Conservation (phyloP, 768 basidiomycete genomes). For the Pulveroboletus frians region DNA sequence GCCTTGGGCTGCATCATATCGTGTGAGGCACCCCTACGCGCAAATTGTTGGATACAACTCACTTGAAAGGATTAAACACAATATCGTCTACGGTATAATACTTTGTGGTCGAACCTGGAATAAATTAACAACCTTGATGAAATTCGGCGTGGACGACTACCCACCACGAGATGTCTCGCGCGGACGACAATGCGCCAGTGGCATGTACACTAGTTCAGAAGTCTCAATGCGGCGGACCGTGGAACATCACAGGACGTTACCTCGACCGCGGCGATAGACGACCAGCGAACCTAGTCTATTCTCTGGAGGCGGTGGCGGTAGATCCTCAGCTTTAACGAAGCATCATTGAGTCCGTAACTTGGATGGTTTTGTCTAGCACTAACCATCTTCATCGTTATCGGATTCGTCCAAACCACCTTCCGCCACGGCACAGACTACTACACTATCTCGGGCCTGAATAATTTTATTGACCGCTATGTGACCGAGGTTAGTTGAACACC, state of each 20-base stretch:
- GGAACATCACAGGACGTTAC: slow-evolving; percentile 9
- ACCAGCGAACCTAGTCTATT: slow-evolving; percentile 46
- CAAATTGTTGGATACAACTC: slow-evolving; percentile 4
- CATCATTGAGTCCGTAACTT: neutral
- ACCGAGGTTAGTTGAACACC: neutral
- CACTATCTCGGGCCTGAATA: slow-evolving; percentile 38
- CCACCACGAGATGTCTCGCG: slow-evolving; percentile 18
- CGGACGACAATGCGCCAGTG: slow-evolving; percentile 17
- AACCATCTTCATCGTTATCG: slow-evolving; percentile 22
- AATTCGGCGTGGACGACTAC: neutral
- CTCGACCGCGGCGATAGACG: slow-evolving; percentile 33
- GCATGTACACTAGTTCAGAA: slow-evolving; percentile 13
- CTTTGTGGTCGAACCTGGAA: slow-evolving; percentile 29
- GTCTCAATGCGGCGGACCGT: neutral
- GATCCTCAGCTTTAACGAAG: slow-evolving; percentile 2
- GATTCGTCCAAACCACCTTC: slow-evolving; percentile 41
- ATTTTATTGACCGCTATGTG: slow-evolving; percentile 48
- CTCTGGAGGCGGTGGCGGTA: slow-evolving; percentile 37
- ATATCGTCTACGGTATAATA: slow-evolving; percentile 55
- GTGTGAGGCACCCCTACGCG: slow-evolving; percentile 2
- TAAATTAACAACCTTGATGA: neutral
- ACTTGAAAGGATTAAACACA: slow-evolving; percentile 49
- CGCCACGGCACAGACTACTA: slow-evolving; percentile 44
- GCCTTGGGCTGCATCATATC: slow-evolving; percentile 29
- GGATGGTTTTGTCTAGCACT: slow-evolving; percentile 16